Evolutionary conservation across 2,329 filamentous ascomycete species (phyloP).

Genomic region (Zymoseptoria crescenta): DNA sequence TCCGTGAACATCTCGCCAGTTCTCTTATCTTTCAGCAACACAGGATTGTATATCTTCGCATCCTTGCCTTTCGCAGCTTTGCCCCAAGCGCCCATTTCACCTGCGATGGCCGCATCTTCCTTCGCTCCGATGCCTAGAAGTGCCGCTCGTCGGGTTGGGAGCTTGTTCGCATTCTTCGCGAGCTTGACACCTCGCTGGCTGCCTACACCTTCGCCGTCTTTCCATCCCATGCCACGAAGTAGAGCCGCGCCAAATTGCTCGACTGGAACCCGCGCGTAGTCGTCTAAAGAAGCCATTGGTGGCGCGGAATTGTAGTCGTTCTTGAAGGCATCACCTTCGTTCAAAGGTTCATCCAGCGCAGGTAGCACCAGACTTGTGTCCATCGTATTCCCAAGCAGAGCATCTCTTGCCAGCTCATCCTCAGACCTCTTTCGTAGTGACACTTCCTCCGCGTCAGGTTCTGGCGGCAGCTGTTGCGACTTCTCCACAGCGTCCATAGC

Average conservation of each 20-base stretch:
- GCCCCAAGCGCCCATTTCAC: conserved; percentile 75
- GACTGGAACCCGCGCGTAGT: conserved; percentile 82
- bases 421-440: conserved; percentile 37
- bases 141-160: conserved; percentile 64
- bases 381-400: conserved; percentile 33
- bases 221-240: conserved; percentile 92
- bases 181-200: conserved; percentile 38
- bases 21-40: conserved; percentile 52
- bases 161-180: conserved; percentile 46
- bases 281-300: conserved; percentile 66
- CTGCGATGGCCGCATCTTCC: conserved; percentile 54
- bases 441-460: conserved; percentile 3
- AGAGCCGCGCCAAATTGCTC: conserved; percentile 91
- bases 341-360: conserved; percentile 22
- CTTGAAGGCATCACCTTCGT: conserved; percentile 27
- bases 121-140: conserved; percentile 85
- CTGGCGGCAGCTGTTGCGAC: neutral
- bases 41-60: conserved; percentile 54
- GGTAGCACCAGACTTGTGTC: conserved; percentile 35
- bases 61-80: conserved; percentile 51
- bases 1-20: conserved; percentile 57
- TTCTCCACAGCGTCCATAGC: neutral
- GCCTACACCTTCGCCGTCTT: conserved; percentile 56
- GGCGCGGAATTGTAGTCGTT: conserved; percentile 64
- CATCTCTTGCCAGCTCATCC: conserved; percentile 49